Evolutionary conservation across 345 rosid genomes (phyloP).

Genomic region (Linum usitatissimum): DNA sequence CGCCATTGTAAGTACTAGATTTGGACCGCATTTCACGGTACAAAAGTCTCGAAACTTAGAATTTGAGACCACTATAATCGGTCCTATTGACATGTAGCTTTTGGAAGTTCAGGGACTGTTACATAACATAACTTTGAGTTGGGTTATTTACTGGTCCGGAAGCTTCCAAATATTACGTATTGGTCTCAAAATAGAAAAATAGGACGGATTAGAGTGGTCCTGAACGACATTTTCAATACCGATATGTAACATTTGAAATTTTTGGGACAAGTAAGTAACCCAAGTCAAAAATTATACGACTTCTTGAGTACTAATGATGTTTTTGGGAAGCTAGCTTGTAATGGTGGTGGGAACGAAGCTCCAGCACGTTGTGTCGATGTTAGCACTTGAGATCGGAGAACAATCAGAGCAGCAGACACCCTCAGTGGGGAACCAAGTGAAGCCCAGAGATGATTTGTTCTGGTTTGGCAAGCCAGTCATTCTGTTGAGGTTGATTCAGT

Average conservation of each 20-base stretch:
- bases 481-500: constrained; percentile 55
- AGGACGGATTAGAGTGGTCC: too few relatives aligned
- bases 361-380: constrained; percentile 76
- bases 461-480: constrained; percentile 94
- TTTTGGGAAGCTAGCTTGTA: constrained; percentile 41
- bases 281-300: too few relatives aligned
- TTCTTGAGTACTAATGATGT: too few relatives aligned
- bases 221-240: too few relatives aligned
- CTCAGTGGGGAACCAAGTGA: constrained; percentile 50
- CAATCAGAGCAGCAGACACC: constrained; percentile 35
- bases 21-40: too few relatives aligned
- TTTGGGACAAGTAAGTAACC: too few relatives aligned
- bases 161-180: too few relatives aligned
- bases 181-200: too few relatives aligned
- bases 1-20: constrained; percentile 52
- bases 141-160: too few relatives aligned
- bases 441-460: constrained; percentile 80
- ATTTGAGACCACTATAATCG: too few relatives aligned
- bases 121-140: neutral
- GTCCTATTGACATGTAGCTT: neutral
- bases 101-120: neutral
- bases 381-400: constrained; percentile 74
- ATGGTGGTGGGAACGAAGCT: constrained; percentile 87
- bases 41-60: too few relatives aligned
- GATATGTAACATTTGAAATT: too few relatives aligned